These are phyloP conservation scores for Ophiostoma himal-ulmi DNA, from an alignment of 2,329 filamentous ascomycete genomes.

Conservation along the genomic window DNA sequence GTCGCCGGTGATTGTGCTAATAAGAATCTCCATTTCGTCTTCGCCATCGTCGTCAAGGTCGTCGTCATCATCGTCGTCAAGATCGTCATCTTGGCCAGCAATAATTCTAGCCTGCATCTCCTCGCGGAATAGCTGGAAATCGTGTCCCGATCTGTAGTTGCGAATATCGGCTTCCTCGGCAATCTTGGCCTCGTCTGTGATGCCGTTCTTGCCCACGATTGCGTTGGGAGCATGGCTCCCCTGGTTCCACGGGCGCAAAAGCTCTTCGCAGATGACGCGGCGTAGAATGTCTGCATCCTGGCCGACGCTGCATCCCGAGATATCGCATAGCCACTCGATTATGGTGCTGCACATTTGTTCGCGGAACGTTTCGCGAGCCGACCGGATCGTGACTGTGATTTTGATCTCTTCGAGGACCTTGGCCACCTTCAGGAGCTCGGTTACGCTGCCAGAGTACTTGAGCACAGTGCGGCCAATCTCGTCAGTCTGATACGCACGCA, in stretches of 20 bases:
- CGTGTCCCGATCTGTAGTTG: slow-evolving; percentile 53
- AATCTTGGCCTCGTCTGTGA: slow-evolving; percentile 71
- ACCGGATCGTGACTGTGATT: slow-evolving; percentile 90
- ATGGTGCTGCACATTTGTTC: slow-evolving; percentile 99
- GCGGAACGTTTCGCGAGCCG: slow-evolving; percentile 87
- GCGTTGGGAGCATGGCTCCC: slow-evolving; percentile 80
- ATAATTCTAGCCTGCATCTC: slow-evolving; percentile 5
- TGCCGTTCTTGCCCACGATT: slow-evolving; percentile 67
- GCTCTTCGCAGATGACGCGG: slow-evolving; percentile 80
- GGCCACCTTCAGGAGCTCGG: slow-evolving; percentile 68
- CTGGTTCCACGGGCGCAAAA: slow-evolving; percentile 79
- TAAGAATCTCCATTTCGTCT: slow-evolving; percentile 29
- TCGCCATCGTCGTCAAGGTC: slow-evolving; percentile 27
- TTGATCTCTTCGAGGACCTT: slow-evolving; percentile 91
- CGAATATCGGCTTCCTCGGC: slow-evolving; percentile 44
- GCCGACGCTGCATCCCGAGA: slow-evolving; percentile 81
- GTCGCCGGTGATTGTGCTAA: neutral
- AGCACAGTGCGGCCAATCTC: slow-evolving; percentile 81
- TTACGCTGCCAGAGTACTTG: slow-evolving; percentile 66
- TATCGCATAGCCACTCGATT: slow-evolving; percentile 91
- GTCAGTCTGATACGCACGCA: slow-evolving; percentile 82
- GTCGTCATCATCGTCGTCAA: slow-evolving; percentile 30
- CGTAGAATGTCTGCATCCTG: slow-evolving; percentile 73
- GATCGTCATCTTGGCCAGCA: slow-evolving; percentile 35
- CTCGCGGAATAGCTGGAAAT: neutral